A percentile compares a stretch with the other conserved stretches of the same genome.
phyloP scores from a whole-genome alignment of 169 alveolate species.

The Perkinsus marinus region DNA sequence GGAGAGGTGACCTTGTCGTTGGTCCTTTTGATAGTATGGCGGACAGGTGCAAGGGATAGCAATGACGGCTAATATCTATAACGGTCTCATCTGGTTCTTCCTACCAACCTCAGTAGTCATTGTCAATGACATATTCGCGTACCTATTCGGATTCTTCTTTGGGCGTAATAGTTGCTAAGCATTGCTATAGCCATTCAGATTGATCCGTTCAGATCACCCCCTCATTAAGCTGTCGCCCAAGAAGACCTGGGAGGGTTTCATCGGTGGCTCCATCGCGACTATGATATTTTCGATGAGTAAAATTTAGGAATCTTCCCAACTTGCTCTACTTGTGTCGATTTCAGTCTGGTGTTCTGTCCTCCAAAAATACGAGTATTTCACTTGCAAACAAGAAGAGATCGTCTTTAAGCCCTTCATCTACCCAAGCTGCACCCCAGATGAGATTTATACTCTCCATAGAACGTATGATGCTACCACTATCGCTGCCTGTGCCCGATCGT shows the following conservation, averaged over 20 bases:
- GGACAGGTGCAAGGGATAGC: constrained; percentile 33
- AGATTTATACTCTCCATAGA: constrained; percentile 10
- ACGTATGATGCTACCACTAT: constrained; percentile 16
- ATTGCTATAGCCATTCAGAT: no score
- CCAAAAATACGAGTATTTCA: constrained; percentile 41
- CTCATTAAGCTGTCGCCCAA: constrained; percentile 89
- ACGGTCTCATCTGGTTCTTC: constrained; percentile 89
- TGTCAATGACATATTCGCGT: constrained; percentile 86
- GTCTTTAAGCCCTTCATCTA: constrained; percentile 60
- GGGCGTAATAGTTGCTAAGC: constrained; percentile 80
- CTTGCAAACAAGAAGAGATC: constrained; percentile 72
- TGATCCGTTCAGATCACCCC: constrained; percentile 17
- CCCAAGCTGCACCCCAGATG: constrained; percentile 22
- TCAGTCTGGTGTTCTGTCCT: constrained; percentile 21
- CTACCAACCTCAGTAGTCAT: constrained; percentile 82
- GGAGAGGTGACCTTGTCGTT: background rate
- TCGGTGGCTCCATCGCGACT: constrained; percentile 76
- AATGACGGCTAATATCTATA: constrained; percentile 74
- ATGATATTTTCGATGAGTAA: constrained; percentile 15
- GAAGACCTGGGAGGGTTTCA: constrained; percentile 96
- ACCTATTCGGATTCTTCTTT: constrained; percentile 79
- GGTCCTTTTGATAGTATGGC: background rate
- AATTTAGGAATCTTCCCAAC: background rate
- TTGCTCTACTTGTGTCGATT: background rate
- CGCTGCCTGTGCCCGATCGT: background rate